Evolutionary conservation across 2,329 filamentous ascomycete species (phyloP).

Genomic region (Microascus cirrosus): DNA sequence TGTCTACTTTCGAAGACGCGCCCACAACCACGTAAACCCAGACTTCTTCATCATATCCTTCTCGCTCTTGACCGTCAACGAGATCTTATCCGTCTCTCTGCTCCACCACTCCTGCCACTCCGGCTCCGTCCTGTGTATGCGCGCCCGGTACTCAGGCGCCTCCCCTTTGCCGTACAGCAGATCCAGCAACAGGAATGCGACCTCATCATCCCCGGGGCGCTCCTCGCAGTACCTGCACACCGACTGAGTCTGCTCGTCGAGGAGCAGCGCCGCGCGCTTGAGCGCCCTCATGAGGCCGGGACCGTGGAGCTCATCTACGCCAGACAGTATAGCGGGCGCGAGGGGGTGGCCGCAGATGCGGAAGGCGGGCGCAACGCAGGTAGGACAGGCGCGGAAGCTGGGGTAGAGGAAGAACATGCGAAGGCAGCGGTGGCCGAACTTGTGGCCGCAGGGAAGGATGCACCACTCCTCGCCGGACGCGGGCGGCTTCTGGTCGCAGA

Average conservation of each 20-base stretch:
- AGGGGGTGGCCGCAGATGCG: constrained; percentile 1
- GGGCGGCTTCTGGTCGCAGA: background rate
- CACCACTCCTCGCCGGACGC: background rate
- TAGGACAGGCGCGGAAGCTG: background rate
- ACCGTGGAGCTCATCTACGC: background rate
- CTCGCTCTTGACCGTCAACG: no score
- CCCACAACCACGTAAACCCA: no score
- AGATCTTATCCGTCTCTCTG: no score
- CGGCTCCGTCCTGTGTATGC: no score
- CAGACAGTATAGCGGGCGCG: no score
- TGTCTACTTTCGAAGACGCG: no score
- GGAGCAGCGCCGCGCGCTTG: background rate
- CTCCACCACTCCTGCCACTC: no score
- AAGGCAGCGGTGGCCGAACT: constrained; percentile 2
- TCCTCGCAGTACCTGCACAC: background rate
- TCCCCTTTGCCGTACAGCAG: background rate
- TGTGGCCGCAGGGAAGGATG: constrained; percentile 3
- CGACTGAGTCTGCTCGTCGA: background rate
- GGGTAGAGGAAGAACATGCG: background rate
- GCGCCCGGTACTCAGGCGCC: background rate
- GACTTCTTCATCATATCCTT: no score
- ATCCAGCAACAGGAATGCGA: background rate
- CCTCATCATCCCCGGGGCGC: background rate
- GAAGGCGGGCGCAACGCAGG: background rate
- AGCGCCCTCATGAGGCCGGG: background rate